Conservation (phyloP, 2,329 filamentous ascomycete genomes). For the Sordariomycetes sp. region DNA sequence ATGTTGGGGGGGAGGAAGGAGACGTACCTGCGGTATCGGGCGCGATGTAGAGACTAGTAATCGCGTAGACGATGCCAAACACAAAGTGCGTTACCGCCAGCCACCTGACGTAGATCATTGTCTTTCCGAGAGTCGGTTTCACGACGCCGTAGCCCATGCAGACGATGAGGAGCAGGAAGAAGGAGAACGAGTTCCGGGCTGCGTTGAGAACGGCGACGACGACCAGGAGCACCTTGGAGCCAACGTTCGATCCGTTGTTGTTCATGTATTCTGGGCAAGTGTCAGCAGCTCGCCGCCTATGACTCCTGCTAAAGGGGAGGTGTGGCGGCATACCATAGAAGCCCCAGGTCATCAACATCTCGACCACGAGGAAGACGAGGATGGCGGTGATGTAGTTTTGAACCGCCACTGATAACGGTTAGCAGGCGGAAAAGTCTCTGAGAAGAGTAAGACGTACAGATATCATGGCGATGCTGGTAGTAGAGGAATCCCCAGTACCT, state of each 20-base stretch:
- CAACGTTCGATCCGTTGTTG: slow-evolving; percentile 68
- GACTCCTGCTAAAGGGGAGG: neutral
- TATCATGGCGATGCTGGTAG: slow-evolving; percentile 86
- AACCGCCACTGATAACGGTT: slow-evolving; percentile 53
- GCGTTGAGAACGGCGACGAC: slow-evolving; percentile 90
- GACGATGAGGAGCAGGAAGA: slow-evolving; percentile 93
- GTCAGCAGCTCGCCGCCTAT: neutral
- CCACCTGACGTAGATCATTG: slow-evolving; percentile 88
- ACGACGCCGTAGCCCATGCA: slow-evolving; percentile 99
- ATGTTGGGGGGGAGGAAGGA: slow-evolving; percentile 4
- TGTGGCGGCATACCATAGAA: slow-evolving; percentile 57
- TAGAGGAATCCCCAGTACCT: slow-evolving; percentile 92
- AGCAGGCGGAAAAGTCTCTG: neutral
- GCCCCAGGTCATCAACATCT: slow-evolving; percentile 98
- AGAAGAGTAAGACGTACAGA: slow-evolving; percentile 38
- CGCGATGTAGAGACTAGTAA: slow-evolving; percentile 78
- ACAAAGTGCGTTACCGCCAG: slow-evolving; percentile 87
- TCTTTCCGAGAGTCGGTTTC: slow-evolving; percentile 79
- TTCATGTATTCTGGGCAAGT: slow-evolving; percentile 64
- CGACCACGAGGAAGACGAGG: slow-evolving; percentile 80
- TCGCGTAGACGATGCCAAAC: slow-evolving; percentile 85
- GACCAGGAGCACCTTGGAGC: slow-evolving; percentile 76
- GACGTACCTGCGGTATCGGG: slow-evolving; percentile 67
- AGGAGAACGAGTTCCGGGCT: slow-evolving; percentile 91
- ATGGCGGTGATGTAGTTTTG: slow-evolving; percentile 99